These are phyloP conservation scores for Tricholoma bakamatsutake DNA, from an alignment of 768 basidiomycete species.

Conservation along the genomic window DNA sequence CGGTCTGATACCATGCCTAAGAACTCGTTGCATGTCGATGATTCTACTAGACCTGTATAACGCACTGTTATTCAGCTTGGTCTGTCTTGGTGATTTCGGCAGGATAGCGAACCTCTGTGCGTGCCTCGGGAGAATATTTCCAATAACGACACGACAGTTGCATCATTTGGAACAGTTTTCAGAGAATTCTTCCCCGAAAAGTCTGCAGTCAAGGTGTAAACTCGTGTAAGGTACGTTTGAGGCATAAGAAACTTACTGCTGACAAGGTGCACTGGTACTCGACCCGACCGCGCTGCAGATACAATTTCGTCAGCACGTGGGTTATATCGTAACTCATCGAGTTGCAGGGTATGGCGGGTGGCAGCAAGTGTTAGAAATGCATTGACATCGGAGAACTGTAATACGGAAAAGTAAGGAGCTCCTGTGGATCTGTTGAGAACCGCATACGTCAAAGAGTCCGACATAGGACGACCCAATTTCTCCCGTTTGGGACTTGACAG, in stretches of 20 bases:
- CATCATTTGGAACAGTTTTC: slow-evolving; percentile 54
- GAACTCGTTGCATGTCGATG: slow-evolving; percentile 40
- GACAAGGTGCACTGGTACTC: slow-evolving; percentile 68
- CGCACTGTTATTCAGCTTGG: background rate
- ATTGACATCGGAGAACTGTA: slow-evolving; percentile 78
- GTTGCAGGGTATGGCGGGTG: slow-evolving; percentile 61
- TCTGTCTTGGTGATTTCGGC: background rate
- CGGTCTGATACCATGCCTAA: slow-evolving; percentile 76
- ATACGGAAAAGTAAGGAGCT: background rate
- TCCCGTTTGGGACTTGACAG: slow-evolving; percentile 36
- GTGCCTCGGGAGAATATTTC: slow-evolving; percentile 63
- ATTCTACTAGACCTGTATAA: slow-evolving; percentile 48
- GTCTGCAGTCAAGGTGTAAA: slow-evolving; percentile 37
- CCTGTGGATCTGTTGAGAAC: background rate
- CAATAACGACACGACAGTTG: slow-evolving; percentile 57
- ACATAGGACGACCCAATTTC: slow-evolving; percentile 26
- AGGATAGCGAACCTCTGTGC: slow-evolving; percentile 52
- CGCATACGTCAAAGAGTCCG: slow-evolving; percentile 73
- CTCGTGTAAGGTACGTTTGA: background rate
- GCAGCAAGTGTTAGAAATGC: slow-evolving; percentile 84
- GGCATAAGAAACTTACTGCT: slow-evolving; percentile 49
- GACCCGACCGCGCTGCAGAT: slow-evolving; percentile 66
- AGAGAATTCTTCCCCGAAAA: slow-evolving; percentile 83
- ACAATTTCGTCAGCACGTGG: slow-evolving; percentile 64
- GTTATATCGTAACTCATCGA: slow-evolving; percentile 55